These are phyloP conservation scores for Fusarium nygamai DNA, from an alignment of 2,329 filamentous ascomycete species.

Conservation along the genomic window DNA sequence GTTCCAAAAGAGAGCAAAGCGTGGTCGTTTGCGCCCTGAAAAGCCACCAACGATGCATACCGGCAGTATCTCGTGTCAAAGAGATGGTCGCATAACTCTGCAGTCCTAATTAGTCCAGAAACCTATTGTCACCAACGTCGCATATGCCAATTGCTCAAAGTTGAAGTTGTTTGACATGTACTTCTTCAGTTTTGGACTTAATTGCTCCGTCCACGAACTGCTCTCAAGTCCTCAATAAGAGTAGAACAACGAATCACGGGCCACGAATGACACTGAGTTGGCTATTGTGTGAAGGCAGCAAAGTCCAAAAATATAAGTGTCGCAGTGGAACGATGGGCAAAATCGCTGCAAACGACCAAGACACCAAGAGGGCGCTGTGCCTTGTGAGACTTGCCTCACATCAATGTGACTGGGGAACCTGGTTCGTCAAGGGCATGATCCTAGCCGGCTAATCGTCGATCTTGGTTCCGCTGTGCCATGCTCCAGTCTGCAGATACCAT, in stretches of 20 bases:
- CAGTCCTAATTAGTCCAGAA: neutral
- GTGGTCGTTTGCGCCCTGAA: neutral
- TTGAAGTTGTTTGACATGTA: constrained; percentile 1
- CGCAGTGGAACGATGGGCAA: neutral
- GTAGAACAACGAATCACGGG: neutral
- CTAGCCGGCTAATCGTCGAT: constrained; percentile 10
- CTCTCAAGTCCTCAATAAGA: neutral
- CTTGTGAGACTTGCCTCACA: neutral
- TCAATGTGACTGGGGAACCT: constrained; percentile 18
- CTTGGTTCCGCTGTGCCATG: constrained; percentile 6
- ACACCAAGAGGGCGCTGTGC: neutral
- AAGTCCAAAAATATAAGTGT: neutral
- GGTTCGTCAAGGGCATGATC: neutral
- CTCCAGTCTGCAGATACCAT: constrained; percentile 11
- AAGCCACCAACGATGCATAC: constrained; percentile 17
- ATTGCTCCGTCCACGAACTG: neutral
- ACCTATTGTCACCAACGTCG: constrained; percentile 10
- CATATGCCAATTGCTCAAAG: constrained; percentile 4
- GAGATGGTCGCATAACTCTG: neutral
- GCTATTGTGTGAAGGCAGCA: neutral
- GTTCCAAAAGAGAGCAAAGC: constrained; percentile 2
- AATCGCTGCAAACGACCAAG: neutral
- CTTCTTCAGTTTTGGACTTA: constrained; percentile 8
- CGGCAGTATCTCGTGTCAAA: neutral
- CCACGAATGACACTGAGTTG: neutral